phyloP scores from a whole-genome alignment of 148 eudicot species.

The Mesembryanthemum crystallinum region DNA sequence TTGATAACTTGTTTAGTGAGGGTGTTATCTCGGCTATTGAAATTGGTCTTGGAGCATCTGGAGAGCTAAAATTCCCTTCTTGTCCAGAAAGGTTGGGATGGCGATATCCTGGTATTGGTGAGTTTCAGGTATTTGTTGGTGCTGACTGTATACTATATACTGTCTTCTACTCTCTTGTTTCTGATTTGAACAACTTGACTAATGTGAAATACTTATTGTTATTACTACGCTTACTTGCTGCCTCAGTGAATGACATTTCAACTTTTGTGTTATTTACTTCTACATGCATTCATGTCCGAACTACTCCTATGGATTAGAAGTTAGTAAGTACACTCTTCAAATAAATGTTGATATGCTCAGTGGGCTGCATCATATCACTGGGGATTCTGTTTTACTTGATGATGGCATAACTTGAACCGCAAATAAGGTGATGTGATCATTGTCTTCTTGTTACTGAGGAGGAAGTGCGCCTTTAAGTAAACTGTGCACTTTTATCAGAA shows the following conservation, averaged over 20 bases:
- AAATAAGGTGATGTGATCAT: too few species aligned
- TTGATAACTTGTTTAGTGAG: conserved; percentile 49
- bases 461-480: too few species aligned
- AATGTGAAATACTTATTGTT: not conserved
- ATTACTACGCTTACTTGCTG: not conserved
- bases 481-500: too few species aligned
- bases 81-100: conserved; percentile 59
- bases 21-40: conserved; percentile 54
- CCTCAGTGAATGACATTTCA: not conserved
- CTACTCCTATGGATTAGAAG: too few species aligned
- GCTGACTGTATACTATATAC: conserved; percentile 16
- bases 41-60: conserved; percentile 66
- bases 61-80: conserved; percentile 68
- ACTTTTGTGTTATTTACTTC: too few species aligned
- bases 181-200: not conserved
- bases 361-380: too few species aligned
- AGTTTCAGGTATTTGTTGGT: conserved; percentile 63
- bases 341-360: too few species aligned
- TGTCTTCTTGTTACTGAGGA: too few species aligned
- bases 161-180: conserved; percentile 1
- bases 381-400: too few species aligned
- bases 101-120: conserved; percentile 81
- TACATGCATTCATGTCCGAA: too few species aligned
- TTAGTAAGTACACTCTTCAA: too few species aligned
- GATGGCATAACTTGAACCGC: too few species aligned